A percentile compares a stretch with the other conserved stretches of the same genome.
phyloP scores from a whole-genome alignment of 2,329 filamentous ascomycete species.

The Cryoendolithus antarcticus region DNA sequence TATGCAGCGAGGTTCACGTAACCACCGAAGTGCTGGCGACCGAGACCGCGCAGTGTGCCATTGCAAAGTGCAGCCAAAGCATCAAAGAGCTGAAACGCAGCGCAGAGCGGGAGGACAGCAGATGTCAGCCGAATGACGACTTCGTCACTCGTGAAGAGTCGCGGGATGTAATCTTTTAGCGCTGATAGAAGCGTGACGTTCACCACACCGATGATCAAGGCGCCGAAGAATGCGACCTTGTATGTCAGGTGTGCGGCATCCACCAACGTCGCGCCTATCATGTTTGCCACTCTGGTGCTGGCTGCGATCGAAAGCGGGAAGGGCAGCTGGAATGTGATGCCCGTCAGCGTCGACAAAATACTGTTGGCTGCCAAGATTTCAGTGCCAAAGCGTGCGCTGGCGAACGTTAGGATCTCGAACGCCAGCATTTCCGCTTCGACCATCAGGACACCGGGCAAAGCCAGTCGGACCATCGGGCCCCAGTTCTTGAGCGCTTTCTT shows the following conservation, averaged over 20 bases:
- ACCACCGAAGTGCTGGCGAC: constrained; percentile 75
- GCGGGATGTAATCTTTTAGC: constrained; percentile 62
- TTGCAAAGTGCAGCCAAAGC: constrained; percentile 65
- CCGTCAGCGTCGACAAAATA: constrained; percentile 12
- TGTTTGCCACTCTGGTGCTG: constrained; percentile 77
- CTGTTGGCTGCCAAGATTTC: constrained; percentile 67
- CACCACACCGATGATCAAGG: constrained; percentile 59
- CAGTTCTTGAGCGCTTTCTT: constrained; percentile 57
- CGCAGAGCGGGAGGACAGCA: constrained; percentile 62
- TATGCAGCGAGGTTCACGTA: constrained; percentile 79
- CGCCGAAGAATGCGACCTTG: constrained; percentile 57
- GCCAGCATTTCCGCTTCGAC: constrained; percentile 84
- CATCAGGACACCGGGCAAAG: constrained; percentile 82
- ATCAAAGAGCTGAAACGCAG: constrained; percentile 83
- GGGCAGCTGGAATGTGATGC: constrained; percentile 33
- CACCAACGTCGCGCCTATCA: constrained; percentile 75
- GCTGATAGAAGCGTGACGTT: constrained; percentile 59
- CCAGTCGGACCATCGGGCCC: constrained; percentile 72
- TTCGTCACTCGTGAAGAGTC: constrained; percentile 57
- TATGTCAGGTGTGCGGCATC: constrained; percentile 67
- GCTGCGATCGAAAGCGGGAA: constrained; percentile 84
- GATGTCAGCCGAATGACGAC: constrained; percentile 55
- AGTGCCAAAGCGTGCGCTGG: constrained; percentile 64
- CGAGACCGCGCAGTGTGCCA: constrained; percentile 73
- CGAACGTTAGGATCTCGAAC: constrained; percentile 81